phyloP scores from a whole-genome alignment of 352 stramenopile species.

The Phytophthora sp. region DNA sequence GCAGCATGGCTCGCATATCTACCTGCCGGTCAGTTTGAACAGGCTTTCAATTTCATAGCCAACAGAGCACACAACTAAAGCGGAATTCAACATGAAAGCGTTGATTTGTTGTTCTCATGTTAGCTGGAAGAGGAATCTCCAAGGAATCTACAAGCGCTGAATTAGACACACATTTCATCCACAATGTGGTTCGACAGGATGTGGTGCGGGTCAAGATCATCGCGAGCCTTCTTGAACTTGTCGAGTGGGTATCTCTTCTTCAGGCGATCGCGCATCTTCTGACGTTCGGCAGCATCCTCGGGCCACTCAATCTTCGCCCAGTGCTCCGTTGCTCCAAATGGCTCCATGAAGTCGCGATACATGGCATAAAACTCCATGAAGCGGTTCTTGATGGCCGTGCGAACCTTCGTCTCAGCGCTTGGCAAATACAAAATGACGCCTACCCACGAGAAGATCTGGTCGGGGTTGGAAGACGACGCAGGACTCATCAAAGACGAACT shows the following conservation, averaged over 20 bases:
- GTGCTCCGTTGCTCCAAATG: conserved; percentile 91
- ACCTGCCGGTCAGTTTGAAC: conserved; percentile 31
- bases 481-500: conserved; percentile 94
- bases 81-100: conserved; percentile 19
- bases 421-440: conserved; percentile 98
- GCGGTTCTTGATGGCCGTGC: conserved; percentile 84
- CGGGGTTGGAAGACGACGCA: conserved; percentile 72
- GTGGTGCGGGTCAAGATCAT: conserved; percentile 93
- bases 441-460: conserved; percentile 95
- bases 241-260: conserved; percentile 86
- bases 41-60: conserved; percentile 35
- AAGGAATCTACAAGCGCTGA: conserved; percentile 2
- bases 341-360: conserved; percentile 89
- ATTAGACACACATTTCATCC: conserved; percentile 68
- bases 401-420: conserved; percentile 63
- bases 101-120: conserved; percentile 21
- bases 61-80: conserved; percentile 23
- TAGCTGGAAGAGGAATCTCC: conserved; percentile 11
- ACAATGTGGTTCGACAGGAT: conserved; percentile 93
- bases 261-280: conserved; percentile 71
- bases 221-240: conserved; percentile 90
- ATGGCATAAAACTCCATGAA: conserved; percentile 95
- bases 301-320: conserved; percentile 98
- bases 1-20: conserved; percentile 45
- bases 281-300: conserved; percentile 48